Evolutionary conservation across 2,329 filamentous ascomycete genomes (phyloP), one percentile per base, ranked within the genome.

Genomic region (Microsporum canis): DNA sequence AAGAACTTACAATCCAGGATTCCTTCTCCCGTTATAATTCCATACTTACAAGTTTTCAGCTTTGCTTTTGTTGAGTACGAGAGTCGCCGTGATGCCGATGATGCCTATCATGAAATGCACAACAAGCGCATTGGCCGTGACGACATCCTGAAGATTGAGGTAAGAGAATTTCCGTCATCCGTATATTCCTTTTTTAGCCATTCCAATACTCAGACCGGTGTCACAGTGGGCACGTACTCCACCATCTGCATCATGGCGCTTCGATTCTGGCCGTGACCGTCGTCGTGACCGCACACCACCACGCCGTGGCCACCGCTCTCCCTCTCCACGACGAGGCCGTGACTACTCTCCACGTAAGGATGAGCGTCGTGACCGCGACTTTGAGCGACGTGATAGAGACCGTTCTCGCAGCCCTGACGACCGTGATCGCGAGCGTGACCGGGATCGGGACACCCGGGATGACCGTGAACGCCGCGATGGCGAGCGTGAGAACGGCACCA

Each of bases 61-160:
- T 99, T 99, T 75, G 94, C 94, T 41, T 99, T 99, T 75, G 94
- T 99, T 66, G 94, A 99, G 78, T 99, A 99, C 76, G 94, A 99
- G 80, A 95, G 91, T 76, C 89, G 92, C 70, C 91, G 94, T 69
- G 94, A 99, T 81, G 91, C 94, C 66, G 94, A 99, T 76, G 94
- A 99, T 79, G 94, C 94, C 56, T 99, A 99, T 75, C 90, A 99
- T 76, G 94, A 99, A 79, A 99, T 99, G 94, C 94, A 99, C 74
- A 97, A 97, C 81, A 96, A 96, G 84, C 90, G 92, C 67, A 91
- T 99, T 69, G 91, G 91, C 56, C 88, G 92, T 65, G 94, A 99
- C 72, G 94, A 99, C 71, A 79, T 96, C 63, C 75, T 99, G 78
- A 99, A 99, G 80, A 97, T 99, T 67, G 94, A 99, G 84, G 94